Evolutionary conservation across 148 eudicot genomes (phyloP).

Genomic region (Fagopyrum tataricum): DNA sequence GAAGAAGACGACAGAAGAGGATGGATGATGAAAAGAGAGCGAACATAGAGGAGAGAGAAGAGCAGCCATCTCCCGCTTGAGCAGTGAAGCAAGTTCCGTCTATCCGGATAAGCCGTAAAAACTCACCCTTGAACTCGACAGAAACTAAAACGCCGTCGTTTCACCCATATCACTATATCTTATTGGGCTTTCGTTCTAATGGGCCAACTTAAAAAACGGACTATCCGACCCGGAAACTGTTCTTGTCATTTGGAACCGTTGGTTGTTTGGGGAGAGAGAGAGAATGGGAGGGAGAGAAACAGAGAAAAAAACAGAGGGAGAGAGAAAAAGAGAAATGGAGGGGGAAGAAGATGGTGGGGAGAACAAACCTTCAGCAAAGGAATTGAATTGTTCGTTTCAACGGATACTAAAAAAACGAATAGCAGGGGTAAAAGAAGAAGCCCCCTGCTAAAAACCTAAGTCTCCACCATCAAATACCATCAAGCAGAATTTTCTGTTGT

Average conservation of each 20-base stretch:
- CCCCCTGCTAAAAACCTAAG: constrained; percentile 18
- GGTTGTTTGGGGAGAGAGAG: constrained; percentile 13
- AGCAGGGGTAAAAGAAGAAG: constrained; percentile 24
- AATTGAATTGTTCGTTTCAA: neutral
- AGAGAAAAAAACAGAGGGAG: constrained; percentile 2
- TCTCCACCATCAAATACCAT: neutral
- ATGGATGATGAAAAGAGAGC: neutral
- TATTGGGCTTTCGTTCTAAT: neutral
- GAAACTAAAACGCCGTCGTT: constrained; percentile 3
- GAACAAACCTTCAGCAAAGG: neutral
- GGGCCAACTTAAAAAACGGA: neutral
- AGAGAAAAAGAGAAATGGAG: neutral
- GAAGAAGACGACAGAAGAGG: constrained; percentile 8
- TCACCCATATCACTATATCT: neutral
- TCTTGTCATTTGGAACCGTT: constrained; percentile 24
- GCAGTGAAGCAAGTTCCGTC: neutral
- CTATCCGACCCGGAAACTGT: constrained; percentile 16
- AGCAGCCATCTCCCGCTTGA: constrained; percentile 11
- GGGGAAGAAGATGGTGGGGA: constrained; percentile 12
- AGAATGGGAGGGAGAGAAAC: constrained; percentile 11
- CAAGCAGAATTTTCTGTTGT: neutral
- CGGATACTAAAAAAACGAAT: constrained; percentile 10
- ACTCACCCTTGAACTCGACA: constrained; percentile 1
- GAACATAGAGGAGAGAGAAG: constrained; percentile 14
- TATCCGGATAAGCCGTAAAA: constrained; percentile 14